Evolutionary conservation across 1,139 yeast genomes (phyloP), one percentile per base, ranked within the genome.

Genomic region (Protomyces lactucae-debilis): DNA sequence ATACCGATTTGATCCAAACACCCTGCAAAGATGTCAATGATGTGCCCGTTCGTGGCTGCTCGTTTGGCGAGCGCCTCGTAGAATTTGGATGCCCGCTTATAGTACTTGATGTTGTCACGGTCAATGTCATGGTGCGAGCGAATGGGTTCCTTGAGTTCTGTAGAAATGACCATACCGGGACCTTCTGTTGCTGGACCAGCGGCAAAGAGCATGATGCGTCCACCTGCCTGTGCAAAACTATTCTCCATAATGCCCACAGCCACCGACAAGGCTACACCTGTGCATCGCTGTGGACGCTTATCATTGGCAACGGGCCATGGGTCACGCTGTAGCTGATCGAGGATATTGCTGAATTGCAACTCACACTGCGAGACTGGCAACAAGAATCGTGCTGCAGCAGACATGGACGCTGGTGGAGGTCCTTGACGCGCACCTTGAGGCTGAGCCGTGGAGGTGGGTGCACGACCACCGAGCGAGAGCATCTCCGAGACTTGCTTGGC

Each of bases 1-100:
- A 93, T 86, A 75, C 99, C 99, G 69, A 92, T 88, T 80, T 93
- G 99, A 78, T 93, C 99, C 75, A 91, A 92, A 78, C 97, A 91
- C 67, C 99, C 99, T 48, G 96, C 98, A 78, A 91, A 92, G 61
- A 93, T 85, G 76, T 93, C 99, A 64, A 93, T 85, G 28, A 95
- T 84, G 73, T 91, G 97, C 32, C 95, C 89, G 74, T 89, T 88
- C 64, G 84, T 82, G 37, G 88, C 79, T 14, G 86, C 86, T 70
- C 88, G 87, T 64, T 85, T 83, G 48, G 96, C 89, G 61, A 93
- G 76, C 36, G 81, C 80, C 69, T 89, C 95, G 76, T 92, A 95
- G 74, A 85, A 92, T 76, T 90, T 88, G 71, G 82, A 82, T 1
- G 99, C 97, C 76, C 90, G 89, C 75, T 91, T 89, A 79, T 87